Evolutionary conservation across 768 basidiomycete genomes (phyloP), one percentile per base, ranked within the genome.

Genomic region (Suillus weaverae): DNA sequence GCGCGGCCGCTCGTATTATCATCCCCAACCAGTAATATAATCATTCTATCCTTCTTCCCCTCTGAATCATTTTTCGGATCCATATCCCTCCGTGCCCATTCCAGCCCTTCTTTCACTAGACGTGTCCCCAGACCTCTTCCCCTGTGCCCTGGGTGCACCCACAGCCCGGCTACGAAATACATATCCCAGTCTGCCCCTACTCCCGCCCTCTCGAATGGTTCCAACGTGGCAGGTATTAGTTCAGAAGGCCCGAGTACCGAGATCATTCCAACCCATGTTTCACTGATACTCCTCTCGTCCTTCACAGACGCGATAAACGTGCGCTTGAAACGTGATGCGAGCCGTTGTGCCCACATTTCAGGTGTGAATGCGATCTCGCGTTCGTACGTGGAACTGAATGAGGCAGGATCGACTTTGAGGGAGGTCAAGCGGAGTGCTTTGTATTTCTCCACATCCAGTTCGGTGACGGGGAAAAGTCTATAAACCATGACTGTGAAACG

Each of bases 81-180:
- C 62, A 62, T 59, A 39, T 72, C 39, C 10, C 62, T 67, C 55
- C 69, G 66, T 30, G 39, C 74, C 74, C 75, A 76, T 32, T 70
- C 67, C 54, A 76, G 46, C 35, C 68, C 71, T 11, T 62, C 67
- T 20, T 51, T 57, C 13, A 69, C 62, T n/a, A 77, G 22, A 18
- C 36, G n/a, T 2, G 33, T 10, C 6, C 66, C 74, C 18, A 75
- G 18, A 16, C 70, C 69, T 48, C 63, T 73, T n/a, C 68, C 67
- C 18, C 74, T 66, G 36, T 76, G 74, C 1, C 68, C 67, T n/a
- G 69, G 76, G 36, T 69, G 69, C 5, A 74, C 71, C 76, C 72
- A 76, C 71, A 74, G 68, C n/a, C 46, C 68, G 50, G 5, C 71
- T 16, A 75, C 30, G 16, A 61, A 63, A 18, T 77, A 72, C 13